Conservation (phyloP, 805 yeast genomes). For the Saturnispora silvae region DNA sequence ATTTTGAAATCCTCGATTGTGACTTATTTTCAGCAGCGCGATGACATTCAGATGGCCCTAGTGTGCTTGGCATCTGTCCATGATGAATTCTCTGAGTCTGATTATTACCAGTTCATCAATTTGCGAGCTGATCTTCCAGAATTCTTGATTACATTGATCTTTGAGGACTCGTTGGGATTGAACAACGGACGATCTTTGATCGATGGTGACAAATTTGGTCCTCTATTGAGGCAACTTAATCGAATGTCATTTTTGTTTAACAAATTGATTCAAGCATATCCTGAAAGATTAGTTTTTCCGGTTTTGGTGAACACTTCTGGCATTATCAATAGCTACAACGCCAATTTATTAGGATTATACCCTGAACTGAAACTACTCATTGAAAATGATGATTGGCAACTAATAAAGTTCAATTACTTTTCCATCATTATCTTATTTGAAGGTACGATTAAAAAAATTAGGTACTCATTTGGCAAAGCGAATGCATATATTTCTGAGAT, state of each 20-base stretch:
- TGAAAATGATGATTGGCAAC: constrained; percentile 16
- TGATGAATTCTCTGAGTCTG: constrained; percentile 9
- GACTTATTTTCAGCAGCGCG: not conserved
- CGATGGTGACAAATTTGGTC: constrained; percentile 15
- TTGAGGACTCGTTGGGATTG: constrained; percentile 19
- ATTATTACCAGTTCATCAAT: constrained; percentile 8
- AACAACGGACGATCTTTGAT: constrained; percentile 13
- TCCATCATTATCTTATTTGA: constrained; percentile 41
- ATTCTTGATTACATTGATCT: constrained; percentile 12
- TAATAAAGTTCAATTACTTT: constrained; percentile 30
- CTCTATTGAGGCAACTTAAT: constrained; percentile 39
- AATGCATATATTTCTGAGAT: not conserved
- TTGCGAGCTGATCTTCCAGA: constrained; percentile 14
- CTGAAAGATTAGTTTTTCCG: constrained; percentile 9
- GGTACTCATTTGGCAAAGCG: constrained; percentile 21
- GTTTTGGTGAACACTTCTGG: constrained; percentile 8
- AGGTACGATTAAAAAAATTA: constrained; percentile 25
- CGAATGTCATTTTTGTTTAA: constrained; percentile 33
- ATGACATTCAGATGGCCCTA: not conserved
- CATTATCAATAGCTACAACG: not conserved
- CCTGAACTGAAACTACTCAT: not conserved
- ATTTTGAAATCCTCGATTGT: not conserved
- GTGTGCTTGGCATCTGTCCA: constrained; percentile 13
- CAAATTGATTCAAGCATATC: constrained; percentile 11
- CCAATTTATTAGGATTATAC: not conserved